Percentiles rank a stretch among this genome's conserved stretches.
These are phyloP conservation scores for Sonneratia caseolaris DNA, from an alignment of 345 rosid species.

Conservation along the genomic window DNA sequence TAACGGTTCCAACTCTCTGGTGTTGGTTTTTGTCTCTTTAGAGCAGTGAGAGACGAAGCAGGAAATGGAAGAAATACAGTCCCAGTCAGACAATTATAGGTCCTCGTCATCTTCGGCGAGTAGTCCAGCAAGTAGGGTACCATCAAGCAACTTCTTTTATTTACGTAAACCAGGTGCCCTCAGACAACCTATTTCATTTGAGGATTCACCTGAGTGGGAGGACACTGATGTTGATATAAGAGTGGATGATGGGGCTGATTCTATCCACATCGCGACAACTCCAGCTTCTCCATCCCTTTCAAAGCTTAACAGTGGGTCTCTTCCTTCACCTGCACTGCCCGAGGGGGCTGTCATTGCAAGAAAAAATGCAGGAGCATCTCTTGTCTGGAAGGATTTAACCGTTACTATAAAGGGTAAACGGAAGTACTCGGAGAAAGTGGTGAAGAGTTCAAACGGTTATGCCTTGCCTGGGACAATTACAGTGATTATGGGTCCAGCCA, in stretches of 20 bases:
- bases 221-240: slow-evolving; percentile 72
- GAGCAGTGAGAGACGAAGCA: not conserved
- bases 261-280: slow-evolving; percentile 62
- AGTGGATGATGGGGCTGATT: slow-evolving; percentile 74
- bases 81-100: slow-evolving; percentile 85
- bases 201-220: slow-evolving; percentile 99
- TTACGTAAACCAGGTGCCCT: slow-evolving; percentile 85
- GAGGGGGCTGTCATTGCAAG: slow-evolving; percentile 51
- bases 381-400: slow-evolving; percentile 95
- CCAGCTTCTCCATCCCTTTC: slow-evolving; percentile 85
- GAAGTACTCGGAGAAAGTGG: slow-evolving; percentile 79
- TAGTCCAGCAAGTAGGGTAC: slow-evolving; percentile 94
- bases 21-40: not conserved
- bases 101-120: slow-evolving; percentile 97
- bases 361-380: slow-evolving; percentile 76
- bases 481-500: slow-evolving; percentile 98
- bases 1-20: not conserved
- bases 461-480: slow-evolving; percentile 98
- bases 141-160: slow-evolving; percentile 93
- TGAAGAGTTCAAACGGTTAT: slow-evolving; percentile 90
- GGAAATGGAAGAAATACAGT: slow-evolving; percentile 93
- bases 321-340: slow-evolving; percentile 73
- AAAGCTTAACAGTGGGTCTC: slow-evolving; percentile 74
- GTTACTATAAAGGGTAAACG: slow-evolving; percentile 83
- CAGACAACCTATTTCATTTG: slow-evolving; percentile 90